Evolutionary conservation across 441 rosid genomes (phyloP).

Genomic region (Erysimum cheiri): DNA sequence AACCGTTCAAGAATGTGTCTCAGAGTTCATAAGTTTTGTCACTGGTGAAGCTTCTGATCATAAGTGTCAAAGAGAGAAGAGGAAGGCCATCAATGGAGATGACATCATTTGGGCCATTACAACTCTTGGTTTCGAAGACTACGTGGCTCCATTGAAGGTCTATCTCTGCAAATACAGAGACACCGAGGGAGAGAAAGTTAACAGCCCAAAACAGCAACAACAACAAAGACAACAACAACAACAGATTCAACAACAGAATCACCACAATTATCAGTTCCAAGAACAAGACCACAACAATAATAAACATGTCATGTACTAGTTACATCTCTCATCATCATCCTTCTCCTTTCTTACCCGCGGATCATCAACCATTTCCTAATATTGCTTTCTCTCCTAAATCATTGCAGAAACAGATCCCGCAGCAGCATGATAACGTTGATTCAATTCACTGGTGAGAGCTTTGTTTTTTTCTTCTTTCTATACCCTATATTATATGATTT

Average conservation of each 20-base stretch:
- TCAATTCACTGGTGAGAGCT: slow-evolving; percentile 64
- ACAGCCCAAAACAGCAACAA: slow-evolving; percentile 60
- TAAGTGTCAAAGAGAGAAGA: slow-evolving; percentile 78
- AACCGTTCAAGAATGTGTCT: slow-evolving; percentile 79
- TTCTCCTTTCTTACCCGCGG: slow-evolving; percentile 49
- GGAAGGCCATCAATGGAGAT: slow-evolving; percentile 80
- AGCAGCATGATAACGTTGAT: slow-evolving; percentile 71
- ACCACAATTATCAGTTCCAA: slow-evolving; percentile 40
- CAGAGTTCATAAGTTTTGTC: slow-evolving; percentile 81
- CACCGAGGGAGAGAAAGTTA: slow-evolving; percentile 75
- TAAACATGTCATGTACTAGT: slow-evolving; percentile 43
- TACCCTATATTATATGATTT: no score
- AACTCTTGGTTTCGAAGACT: slow-evolving; percentile 77
- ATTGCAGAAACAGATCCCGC: slow-evolving; percentile 62
- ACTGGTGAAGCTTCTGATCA: slow-evolving; percentile 81
- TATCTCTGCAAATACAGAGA: slow-evolving; percentile 70
- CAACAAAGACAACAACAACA: slow-evolving; percentile 41
- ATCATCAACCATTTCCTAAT: slow-evolving; percentile 58
- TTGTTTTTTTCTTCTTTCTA: no score
- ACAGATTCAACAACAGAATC: slow-evolving; percentile 42
- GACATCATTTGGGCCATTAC: slow-evolving; percentile 81
- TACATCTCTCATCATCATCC: slow-evolving; percentile 58
- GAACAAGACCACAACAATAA: slow-evolving; percentile 49
- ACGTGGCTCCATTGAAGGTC: slow-evolving; percentile 58
- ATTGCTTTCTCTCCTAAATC: slow-evolving; percentile 61